Base-by-base conservation (phyloP, 257 asterid genomes). In the Solanum tarijense region DNA sequence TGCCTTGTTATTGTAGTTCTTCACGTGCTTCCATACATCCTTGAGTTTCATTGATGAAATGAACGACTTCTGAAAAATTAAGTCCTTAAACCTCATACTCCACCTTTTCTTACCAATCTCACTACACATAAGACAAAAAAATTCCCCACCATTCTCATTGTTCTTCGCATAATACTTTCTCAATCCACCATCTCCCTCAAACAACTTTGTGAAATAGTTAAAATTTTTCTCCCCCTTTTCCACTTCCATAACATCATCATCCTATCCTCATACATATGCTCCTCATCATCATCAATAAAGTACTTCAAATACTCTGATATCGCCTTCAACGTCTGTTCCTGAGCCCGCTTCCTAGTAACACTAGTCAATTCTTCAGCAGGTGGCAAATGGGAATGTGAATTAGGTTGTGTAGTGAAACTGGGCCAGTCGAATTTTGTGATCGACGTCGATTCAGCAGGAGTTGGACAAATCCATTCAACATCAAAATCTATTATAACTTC, bases 111-210 rank as follows among this genome's bases (percentile, higher is more conserved):
- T 90, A 78, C 94, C 95, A 83, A 91, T 13, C 27, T 93, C 94
- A 32, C 93, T 91, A 87, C 98, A 96, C 39, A 96, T 95, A 90
- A 96, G 89, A 83, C 99, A 96, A 66, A 68, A 86, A 81, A 95
- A 94, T 82, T 90, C 93, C 13, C 98, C 98, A 81, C 65, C 34
- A 39, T 23, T 27, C 23, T 71, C 87, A 39, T 2, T 8, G 31
- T 85, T 68, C 87, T 85, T 11, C 87, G 20, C 14, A 41, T 12
- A 41, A 41, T 41, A 11, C 48, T 41, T 5, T 41, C 48, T 41
- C 14, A 41, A 41, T 82, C 12, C 52, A 31, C 25, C 14, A 25
- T 86, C 83, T 16, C 31, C 23, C 52, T 32, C 34, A 43, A 69
- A 86, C 83, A 86, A 71, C 58, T 71, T 86, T 18, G 5, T 27